A percentile compares a stretch with the other conserved stretches of the same genome.
Conservation (phyloP, 192 early-diverging fungal genomes). For the Umbelopsis vinacea region DNA sequence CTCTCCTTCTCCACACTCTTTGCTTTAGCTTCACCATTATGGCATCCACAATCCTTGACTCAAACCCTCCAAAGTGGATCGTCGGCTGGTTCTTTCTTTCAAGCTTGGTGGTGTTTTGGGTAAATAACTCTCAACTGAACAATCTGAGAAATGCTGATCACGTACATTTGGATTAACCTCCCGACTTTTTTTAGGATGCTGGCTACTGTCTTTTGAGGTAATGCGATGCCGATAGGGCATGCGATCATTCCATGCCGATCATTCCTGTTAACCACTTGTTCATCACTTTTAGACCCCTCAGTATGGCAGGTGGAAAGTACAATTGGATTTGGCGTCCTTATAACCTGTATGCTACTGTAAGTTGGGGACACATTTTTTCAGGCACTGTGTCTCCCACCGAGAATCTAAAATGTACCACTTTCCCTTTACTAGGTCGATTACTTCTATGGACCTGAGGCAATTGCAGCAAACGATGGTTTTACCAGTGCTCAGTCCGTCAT, state of each 20-base stretch:
- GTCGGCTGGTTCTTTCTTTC: conserved; percentile 29
- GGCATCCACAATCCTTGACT: not conserved
- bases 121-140: not conserved
- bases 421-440: conserved; percentile 32
- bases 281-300: conserved; percentile 26
- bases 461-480: conserved; percentile 35
- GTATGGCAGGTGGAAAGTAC: conserved; percentile 36
- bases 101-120: conserved; percentile 35
- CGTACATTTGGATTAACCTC: not conserved
- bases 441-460: conserved; percentile 37
- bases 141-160: not conserved
- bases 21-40: not conserved
- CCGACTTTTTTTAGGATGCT: conserved; percentile 28
- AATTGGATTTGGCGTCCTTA: conserved; percentile 40
- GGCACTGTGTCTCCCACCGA: not conserved
- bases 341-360: conserved; percentile 41
- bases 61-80: conserved; percentile 29
- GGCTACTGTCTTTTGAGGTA: conserved; percentile 40
- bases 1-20: not conserved
- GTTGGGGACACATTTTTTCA: not conserved
- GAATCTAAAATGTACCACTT: not conserved
- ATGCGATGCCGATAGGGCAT: not conserved
- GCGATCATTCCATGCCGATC: not conserved
- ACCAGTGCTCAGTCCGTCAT: conserved; percentile 39
- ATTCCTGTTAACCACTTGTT: not conserved